Conservation (phyloP, 129 eudicot species). For the Smallanthus sonchifolius region DNA sequence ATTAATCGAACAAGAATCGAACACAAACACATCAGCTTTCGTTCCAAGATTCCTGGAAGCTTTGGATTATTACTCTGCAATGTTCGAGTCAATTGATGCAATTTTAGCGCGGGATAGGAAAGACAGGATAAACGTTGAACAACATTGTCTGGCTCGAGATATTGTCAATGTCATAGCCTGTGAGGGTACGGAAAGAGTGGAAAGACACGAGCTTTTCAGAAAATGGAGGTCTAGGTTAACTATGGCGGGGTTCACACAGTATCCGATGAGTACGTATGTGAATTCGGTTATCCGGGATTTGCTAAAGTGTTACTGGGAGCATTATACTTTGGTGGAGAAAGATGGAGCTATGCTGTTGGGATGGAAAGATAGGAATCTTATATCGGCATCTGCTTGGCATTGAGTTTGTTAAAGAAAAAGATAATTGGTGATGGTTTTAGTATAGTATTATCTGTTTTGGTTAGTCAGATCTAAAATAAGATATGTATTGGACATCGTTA, state of each 20-base stretch:
- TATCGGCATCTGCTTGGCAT: constrained; percentile 96
- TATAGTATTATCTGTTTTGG: background rate
- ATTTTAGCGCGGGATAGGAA: constrained; percentile 57
- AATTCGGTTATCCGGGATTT: constrained; percentile 77
- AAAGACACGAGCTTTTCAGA: constrained; percentile 79
- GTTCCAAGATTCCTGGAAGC: constrained; percentile 72
- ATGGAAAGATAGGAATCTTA: constrained; percentile 76
- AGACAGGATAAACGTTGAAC: constrained; percentile 81
- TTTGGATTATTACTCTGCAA: constrained; percentile 69
- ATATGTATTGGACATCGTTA: background rate
- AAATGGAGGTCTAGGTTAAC: constrained; percentile 84
- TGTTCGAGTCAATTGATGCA: constrained; percentile 88
- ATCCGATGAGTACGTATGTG: constrained; percentile 76
- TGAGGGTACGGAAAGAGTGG: constrained; percentile 85
- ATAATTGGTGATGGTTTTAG: background rate
- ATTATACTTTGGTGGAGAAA: constrained; percentile 69
- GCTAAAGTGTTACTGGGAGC: constrained; percentile 74
- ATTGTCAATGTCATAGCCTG: constrained; percentile 86
- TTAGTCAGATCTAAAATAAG: background rate
- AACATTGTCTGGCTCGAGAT: constrained; percentile 86
- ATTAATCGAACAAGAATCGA: constrained; percentile 89
- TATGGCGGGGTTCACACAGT: constrained; percentile 86
- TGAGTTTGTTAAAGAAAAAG: constrained; percentile 22
- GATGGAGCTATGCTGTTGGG: constrained; percentile 89
- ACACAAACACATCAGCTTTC: constrained; percentile 86